A percentile compares a stretch with the other conserved stretches of the same genome.
phyloP scores from a whole-genome alignment of 2,329 filamentous ascomycete genomes.

The Teratosphaeria viscida region DNA sequence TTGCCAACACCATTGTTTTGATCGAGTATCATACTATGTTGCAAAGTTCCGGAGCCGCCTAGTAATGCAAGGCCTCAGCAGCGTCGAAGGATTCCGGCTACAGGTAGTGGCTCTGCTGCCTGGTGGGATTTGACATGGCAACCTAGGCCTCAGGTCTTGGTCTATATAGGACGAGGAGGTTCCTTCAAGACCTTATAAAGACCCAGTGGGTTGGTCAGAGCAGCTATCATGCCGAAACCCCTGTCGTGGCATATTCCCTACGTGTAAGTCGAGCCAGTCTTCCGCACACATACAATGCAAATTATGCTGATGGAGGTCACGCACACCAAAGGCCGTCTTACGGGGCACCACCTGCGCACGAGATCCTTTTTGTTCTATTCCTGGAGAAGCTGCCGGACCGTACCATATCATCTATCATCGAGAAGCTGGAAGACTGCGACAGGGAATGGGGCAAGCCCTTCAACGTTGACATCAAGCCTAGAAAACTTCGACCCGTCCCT shows the following conservation, averaged over 20 bases:
- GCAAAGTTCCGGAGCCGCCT: too few species aligned
- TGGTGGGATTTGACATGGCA: neutral
- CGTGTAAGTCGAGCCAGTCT: neutral
- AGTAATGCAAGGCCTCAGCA: neutral
- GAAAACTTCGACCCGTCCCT: neutral
- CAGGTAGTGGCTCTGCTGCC: neutral
- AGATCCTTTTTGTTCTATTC: neutral
- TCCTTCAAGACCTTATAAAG: too few species aligned
- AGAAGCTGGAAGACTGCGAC: neutral
- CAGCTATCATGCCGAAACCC: neutral
- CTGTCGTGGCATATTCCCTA: neutral
- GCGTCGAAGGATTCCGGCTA: neutral
- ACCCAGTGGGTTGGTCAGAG: neutral
- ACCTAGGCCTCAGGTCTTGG: neutral
- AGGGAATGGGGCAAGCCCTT: neutral
- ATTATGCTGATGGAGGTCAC: neutral
- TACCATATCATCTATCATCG: neutral
- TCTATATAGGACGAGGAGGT: neutral
- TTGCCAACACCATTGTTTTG: too few species aligned
- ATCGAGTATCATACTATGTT: too few species aligned
- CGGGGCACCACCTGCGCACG: neutral
- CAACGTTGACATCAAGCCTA: neutral
- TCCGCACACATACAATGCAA: neutral
- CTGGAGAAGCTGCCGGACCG: neutral
- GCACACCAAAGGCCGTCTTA: neutral